Evolutionary conservation across 345 rosid genomes (phyloP).

Genomic region (Arabidopsis arenosa): DNA sequence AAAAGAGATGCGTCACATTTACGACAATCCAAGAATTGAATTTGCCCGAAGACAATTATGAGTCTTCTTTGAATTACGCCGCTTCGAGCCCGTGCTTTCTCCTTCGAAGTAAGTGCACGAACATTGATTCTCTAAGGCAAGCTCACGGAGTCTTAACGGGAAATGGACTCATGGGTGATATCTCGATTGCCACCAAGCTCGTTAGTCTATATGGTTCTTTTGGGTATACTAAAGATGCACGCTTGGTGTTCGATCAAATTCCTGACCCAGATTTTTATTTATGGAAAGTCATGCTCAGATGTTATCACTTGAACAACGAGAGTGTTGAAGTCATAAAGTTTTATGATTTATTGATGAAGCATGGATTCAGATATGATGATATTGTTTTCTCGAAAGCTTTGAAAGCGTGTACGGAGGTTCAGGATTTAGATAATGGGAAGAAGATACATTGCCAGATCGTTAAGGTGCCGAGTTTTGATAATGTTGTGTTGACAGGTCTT

Average conservation of each 20-base stretch:
- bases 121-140: slow-evolving; percentile 51
- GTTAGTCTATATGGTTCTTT: slow-evolving; percentile 63
- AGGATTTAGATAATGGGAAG: slow-evolving; percentile 57
- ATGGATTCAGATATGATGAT: slow-evolving; percentile 49
- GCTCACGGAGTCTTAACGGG: slow-evolving; percentile 55
- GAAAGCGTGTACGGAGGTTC: slow-evolving; percentile 74
- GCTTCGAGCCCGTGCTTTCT: slow-evolving; percentile 47
- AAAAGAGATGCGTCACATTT: slow-evolving; percentile 37
- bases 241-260: slow-evolving; percentile 68
- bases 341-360: slow-evolving; percentile 49
- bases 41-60: slow-evolving; percentile 22
- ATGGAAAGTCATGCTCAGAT: slow-evolving; percentile 73
- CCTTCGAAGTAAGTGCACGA: slow-evolving; percentile 58
- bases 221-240: slow-evolving; percentile 62
- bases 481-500: slow-evolving; percentile 70
- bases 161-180: slow-evolving; percentile 53
- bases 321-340: slow-evolving; percentile 50
- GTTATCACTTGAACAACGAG: slow-evolving; percentile 60
- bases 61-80: slow-evolving; percentile 29
- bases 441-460: slow-evolving; percentile 67
- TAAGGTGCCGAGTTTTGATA: slow-evolving; percentile 59
- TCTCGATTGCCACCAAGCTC: slow-evolving; percentile 62
- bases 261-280: slow-evolving; percentile 71
- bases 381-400: slow-evolving; percentile 62
- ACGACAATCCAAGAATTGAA: neutral